Conservation (phyloP, 192 early-diverging fungal species). For the Backusella tuberculispora region DNA sequence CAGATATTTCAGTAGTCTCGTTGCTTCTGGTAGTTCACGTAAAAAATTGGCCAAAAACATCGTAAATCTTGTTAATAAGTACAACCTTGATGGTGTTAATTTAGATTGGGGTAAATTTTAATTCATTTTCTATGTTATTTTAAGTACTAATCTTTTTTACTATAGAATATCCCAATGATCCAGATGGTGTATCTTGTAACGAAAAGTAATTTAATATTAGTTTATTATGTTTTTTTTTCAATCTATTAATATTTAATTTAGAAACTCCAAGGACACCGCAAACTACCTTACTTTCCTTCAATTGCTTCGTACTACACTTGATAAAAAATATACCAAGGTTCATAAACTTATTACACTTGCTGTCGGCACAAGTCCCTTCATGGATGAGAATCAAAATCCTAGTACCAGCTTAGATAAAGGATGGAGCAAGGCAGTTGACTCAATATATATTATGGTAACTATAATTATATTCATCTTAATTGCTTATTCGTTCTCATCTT, state of each 20-base stretch:
- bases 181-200: constrained; percentile 42
- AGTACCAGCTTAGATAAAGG: constrained; percentile 21
- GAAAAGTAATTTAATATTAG: constrained; percentile 27
- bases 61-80: constrained; percentile 43
- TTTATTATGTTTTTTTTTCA: neutral
- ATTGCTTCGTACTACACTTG: constrained; percentile 36
- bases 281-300: constrained; percentile 46
- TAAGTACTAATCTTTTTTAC: neutral
- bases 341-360: constrained; percentile 46
- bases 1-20: constrained; percentile 33
- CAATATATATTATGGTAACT: constrained; percentile 33
- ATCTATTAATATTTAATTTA: neutral
- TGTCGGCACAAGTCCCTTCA: constrained; percentile 38
- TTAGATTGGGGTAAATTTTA: constrained; percentile 61
- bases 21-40: constrained; percentile 32
- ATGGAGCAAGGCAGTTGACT: constrained; percentile 28
- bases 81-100: constrained; percentile 62
- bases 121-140: constrained; percentile 43
- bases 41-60: constrained; percentile 40
- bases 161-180: constrained; percentile 43
- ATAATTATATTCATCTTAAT: neutral
- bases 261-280: constrained; percentile 40
- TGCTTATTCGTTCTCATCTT: neutral
- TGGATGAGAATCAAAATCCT: constrained; percentile 29
- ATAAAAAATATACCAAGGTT: constrained; percentile 17